A percentile compares a stretch with the other conserved stretches of the same genome.
Conservation (phyloP, 2,329 filamentous ascomycete species). For the Fusarium sp. region DNA sequence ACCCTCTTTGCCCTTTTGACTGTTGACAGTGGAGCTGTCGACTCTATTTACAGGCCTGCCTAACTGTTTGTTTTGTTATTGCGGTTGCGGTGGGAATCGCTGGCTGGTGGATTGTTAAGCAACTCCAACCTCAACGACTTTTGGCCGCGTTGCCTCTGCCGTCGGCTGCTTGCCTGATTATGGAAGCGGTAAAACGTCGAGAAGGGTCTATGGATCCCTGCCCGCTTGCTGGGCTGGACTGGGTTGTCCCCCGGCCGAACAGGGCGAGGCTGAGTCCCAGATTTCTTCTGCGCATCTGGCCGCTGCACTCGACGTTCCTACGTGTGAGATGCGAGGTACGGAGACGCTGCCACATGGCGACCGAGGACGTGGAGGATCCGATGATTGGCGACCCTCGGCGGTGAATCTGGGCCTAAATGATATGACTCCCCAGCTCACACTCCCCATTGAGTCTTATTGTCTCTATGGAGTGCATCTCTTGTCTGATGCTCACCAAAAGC, state of each 20-base stretch:
- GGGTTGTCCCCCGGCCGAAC: conserved; percentile 17
- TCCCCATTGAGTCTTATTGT: background rate
- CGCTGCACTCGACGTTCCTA: conserved; percentile 5
- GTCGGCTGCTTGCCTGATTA: conserved; percentile 23
- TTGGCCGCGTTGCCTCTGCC: conserved; percentile 15
- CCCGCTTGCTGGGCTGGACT: background rate
- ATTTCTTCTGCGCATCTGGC: conserved; percentile 20
- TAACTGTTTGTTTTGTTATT: conserved; percentile 10
- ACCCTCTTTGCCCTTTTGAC: conserved; percentile 34
- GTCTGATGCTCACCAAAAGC: background rate
- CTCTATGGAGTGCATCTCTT: background rate
- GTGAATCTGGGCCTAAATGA: conserved; percentile 15
- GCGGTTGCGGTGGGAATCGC: background rate
- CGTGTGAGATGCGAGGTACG: conserved; percentile 27
- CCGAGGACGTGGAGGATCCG: conserved; percentile 26
- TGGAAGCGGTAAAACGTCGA: conserved; percentile 1
- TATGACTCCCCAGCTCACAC: conserved; percentile 9
- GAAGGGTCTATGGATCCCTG: conserved; percentile 11
- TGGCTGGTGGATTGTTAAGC: conserved; percentile 41
- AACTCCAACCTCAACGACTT: conserved; percentile 33
- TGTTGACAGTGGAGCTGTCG: conserved; percentile 38
- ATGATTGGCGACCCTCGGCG: conserved; percentile 26
- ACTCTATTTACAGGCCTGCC: conserved; percentile 38
- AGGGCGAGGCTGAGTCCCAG: conserved; percentile 29
- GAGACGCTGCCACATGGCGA: conserved; percentile 43